Evolutionary conservation across 805 yeast species (phyloP), one percentile per base, ranked within the genome.

Genomic region (Candida cerambycidarum): DNA sequence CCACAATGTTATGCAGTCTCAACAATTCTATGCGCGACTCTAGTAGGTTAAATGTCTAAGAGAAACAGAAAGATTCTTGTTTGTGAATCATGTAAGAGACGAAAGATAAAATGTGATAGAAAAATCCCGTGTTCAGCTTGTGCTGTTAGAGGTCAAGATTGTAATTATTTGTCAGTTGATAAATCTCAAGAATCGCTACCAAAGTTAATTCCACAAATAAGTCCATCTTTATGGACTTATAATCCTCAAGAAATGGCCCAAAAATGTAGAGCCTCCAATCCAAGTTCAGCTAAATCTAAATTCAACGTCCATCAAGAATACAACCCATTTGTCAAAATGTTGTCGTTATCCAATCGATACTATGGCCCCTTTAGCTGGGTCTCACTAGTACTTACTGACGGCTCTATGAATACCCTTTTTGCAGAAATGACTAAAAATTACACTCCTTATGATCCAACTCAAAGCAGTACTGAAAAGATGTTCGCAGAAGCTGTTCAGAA

Each of bases 101-200:
- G 72, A 28, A 68, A 68, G 45, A 66, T 66, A 34, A 63, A 57
- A 38, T 68, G 74, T 53, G 70, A 68, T 47, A 52, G 61, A 24
- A 60, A 59, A 9, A 46, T 53, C 31, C 73, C 73, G 2, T 68
- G 74, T 41, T 55, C 62, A 16, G 48, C 67, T 12, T 68, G 74
- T 48, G 43, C 55, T 13, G 61, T 54, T 34, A 60, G 62, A 40
- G 46, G 50, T 3, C 44, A 55, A 6, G 40, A 44, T 3, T 19
- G n/a, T 35, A 35, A 16, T 16, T 37, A 35, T 11, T 27, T 6
- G 15, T 17, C n/a, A 4, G 8, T 12, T 32, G 13, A 15, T 32
- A 12, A 32, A 17, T 17, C 7, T 7, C 4, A 32, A 11, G 28
- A 19, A 33, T n/a, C 29, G 11, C 17, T 5, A 19, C 16, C 11